Conservation (phyloP, 2,329 filamentous ascomycete genomes). For the Boeremia lycopersici region DNA sequence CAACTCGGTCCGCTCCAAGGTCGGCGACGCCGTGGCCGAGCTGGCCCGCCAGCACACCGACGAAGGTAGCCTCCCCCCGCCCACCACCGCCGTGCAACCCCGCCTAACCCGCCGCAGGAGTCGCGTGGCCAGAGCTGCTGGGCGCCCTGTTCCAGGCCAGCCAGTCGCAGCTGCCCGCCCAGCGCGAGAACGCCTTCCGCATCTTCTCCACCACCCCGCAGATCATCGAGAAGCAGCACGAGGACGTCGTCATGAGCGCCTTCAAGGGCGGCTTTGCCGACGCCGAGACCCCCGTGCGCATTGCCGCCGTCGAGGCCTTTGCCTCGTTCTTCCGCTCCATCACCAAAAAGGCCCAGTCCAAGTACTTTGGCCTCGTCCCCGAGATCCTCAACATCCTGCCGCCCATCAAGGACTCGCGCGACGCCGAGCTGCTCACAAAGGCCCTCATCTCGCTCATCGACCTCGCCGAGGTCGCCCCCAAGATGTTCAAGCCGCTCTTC, state of each 20-base stretch:
- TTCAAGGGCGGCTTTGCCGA: conserved; percentile 95
- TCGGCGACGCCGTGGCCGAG: conserved; percentile 96
- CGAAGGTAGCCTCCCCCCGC: conserved; percentile 66
- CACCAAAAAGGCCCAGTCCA: conserved; percentile 82
- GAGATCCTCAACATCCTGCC: conserved; percentile 94
- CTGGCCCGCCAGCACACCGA: conserved; percentile 94
- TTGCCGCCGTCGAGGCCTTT: conserved; percentile 96
- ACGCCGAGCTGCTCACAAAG: conserved; percentile 89
- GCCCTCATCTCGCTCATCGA: conserved; percentile 92
- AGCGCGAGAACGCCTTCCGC: conserved; percentile 90
- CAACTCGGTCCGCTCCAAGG: conserved; percentile 84
- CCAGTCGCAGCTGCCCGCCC: conserved; percentile 79
- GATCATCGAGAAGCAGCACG: conserved; percentile 95
- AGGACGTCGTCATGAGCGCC: conserved; percentile 84
- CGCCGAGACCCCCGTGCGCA: conserved; percentile 79
- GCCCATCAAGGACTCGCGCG: conserved; percentile 87
- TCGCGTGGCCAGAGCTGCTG: conserved; percentile 89
- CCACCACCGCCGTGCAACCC: background rate
- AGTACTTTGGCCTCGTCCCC: conserved; percentile 85
- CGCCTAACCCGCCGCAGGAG: conserved; percentile 58
- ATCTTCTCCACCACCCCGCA: conserved; percentile 94
- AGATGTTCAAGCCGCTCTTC: conserved; percentile 98
- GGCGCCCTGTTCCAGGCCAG: conserved; percentile 86
- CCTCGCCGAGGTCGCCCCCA: conserved; percentile 88
- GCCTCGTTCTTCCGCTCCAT: conserved; percentile 93